Base-by-base conservation (phyloP, 23 red algal genomes). In the Chondrus crispus region DNA sequence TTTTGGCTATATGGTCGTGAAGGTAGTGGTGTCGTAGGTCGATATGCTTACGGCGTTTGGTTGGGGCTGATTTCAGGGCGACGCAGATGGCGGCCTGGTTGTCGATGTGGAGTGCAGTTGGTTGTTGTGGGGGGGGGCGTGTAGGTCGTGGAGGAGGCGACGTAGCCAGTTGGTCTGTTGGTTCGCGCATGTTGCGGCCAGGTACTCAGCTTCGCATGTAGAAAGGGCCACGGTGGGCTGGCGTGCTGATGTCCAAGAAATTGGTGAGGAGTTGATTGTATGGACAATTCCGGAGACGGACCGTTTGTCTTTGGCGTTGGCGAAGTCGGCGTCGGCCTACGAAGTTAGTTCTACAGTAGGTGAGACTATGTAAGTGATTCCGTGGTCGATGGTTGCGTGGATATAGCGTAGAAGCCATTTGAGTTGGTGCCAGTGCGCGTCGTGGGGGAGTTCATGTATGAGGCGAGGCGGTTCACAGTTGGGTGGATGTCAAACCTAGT, bases 271-370 rank as follows among this genome's bases (percentile, higher is more conserved):
- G 13, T 14, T 14, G 16, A 48, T 47, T 18, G 24, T 11, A 3
- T 77, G 72, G 6, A 28, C 42, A 6, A 9, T 77, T 13, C 40
- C 72, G 4, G 40, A 22, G 4, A 77, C 52, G 12, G 72, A 77
- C 3, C 30, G 9, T 10, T 19, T 7, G 35, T 77, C 4, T 48
- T 48, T 77, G 3, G 41, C 38, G 30, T 77, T 77, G 4, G 72
- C 72, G 72, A 48, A 77, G 72, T 77, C 72, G 3, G 39, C 72
- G 35, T 77, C 72, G 72, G 44, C 52, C 4, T 48, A 77, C 13
- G 30, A 42, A 29, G 47, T 28, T 11, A 48, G 72, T 64, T 3
- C n/a, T n/a, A n/a, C n/a, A n/a, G n/a, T n/a, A 14, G 20, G 72
- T 77, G 3, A 29, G 3, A 11, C 5, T 77, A 29, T 77, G 72